Base-by-base conservation (phyloP, 106 monocot genomes). In the Iris macrosiphon region DNA sequence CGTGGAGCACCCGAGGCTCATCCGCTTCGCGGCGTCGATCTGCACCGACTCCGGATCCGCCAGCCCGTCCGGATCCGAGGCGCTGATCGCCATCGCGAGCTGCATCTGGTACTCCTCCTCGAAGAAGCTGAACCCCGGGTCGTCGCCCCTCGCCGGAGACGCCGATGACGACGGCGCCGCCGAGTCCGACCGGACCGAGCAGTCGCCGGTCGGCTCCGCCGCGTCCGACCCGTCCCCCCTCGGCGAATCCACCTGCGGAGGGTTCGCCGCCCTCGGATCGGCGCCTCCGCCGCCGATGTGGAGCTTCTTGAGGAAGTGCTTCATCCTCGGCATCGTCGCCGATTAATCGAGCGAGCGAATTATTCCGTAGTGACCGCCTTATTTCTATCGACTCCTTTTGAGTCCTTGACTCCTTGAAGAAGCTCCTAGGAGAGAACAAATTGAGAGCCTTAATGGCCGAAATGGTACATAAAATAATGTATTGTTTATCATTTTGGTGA, bases 31-130 rank as follows among this genome's bases (percentile, higher is more conserved):
- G 7, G 76, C 85, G 65, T 80, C 70, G 53, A 85, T 80, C 69
- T 85, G 85, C 17, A 81, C 87, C 18, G 77, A 80, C 38, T 93
- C 93, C n/a, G 77, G 60, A 60, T 92, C 91, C 51, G 81, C 75
- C n/a, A 79, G 48, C 2, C 91, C 91, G 21, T 75, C 63, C 7
- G 75, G 85, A 73, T 85, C 91, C 55, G 91, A 82, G 39, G 78
- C 79, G 55, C 86, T 82, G 17, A 92, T 75, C 40, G 78, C 91
- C 60, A 92, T 75, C 32, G 91, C 91, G 13, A 82, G 73, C 61
- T 86, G 82, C 72, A 92, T 67, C 72, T 86, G 91, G 61, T 86
- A 92, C 73, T 92, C 91, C 73, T 92, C 91, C 75, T 85, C 86
- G 21, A 71, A 77, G 37, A 68, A 60, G 25, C 68, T 73, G 26